A percentile compares a stretch with the other conserved stretches of the same genome.
These are phyloP conservation scores for Pseudoneurospora amorphoporcata DNA, from an alignment of 495 filamentous ascomycete genomes.

Conservation along the genomic window DNA sequence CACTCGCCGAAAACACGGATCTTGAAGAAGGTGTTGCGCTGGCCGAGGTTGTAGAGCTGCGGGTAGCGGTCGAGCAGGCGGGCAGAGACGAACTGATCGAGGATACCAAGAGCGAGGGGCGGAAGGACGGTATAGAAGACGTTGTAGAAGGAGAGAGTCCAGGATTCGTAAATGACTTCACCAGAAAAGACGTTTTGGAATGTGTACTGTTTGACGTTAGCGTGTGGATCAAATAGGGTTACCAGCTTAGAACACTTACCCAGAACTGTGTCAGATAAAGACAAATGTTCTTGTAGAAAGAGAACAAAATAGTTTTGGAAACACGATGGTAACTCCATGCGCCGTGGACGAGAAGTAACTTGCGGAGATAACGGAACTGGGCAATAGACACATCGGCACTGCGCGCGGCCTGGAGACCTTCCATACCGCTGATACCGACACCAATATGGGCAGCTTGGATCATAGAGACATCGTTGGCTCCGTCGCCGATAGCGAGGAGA, in stretches of 20 bases:
- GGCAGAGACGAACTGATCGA: constrained; percentile 96
- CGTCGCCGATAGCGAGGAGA: constrained; percentile 91
- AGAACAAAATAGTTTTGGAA: constrained; percentile 92
- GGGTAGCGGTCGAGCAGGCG: constrained; percentile 95
- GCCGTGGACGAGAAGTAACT: constrained; percentile 90
- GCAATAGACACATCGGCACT: constrained; percentile 94
- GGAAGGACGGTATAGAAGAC: constrained; percentile 95
- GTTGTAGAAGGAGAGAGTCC: constrained; percentile 98
- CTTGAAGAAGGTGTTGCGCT: constrained; percentile 88
- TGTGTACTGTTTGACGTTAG: constrained; percentile 57
- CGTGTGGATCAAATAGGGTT: neutral
- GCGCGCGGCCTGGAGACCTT: constrained; percentile 96
- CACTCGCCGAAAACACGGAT: constrained; percentile 84
- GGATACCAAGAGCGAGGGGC: constrained; percentile 90
- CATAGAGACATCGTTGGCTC: constrained; percentile 98
- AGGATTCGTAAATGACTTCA: constrained; percentile 97
- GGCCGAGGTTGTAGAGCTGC: constrained; percentile 87
- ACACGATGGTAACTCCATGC: constrained; percentile 97
- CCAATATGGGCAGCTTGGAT: constrained; percentile 98
- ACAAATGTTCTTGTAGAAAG: constrained; percentile 98
- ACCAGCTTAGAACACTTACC: constrained; percentile 41
- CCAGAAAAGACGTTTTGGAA: constrained; percentile 99
- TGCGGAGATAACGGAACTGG: constrained; percentile 93
- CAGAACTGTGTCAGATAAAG: constrained; percentile 99
- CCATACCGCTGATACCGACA: constrained; percentile 93